Percentiles rank a stretch among this genome's conserved stretches.
Evolutionary conservation across 768 basidiomycete species (phyloP).

Genomic region (Rhodocollybia butyracea): DNA sequence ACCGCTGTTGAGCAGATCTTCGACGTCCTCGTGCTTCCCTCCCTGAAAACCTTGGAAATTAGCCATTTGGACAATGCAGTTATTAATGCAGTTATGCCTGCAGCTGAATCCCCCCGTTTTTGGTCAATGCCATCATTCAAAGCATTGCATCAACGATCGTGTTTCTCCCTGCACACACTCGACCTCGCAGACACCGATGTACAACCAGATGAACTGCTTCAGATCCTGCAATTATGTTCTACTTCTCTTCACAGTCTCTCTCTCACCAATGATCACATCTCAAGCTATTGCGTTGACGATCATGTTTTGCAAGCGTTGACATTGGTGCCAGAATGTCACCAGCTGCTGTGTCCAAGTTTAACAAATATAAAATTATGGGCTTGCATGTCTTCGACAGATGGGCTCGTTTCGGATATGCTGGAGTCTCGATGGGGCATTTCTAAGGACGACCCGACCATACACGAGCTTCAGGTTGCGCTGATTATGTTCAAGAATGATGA

Average conservation of each 20-base stretch:
- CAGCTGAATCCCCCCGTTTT: neutral
- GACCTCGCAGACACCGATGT: neutral
- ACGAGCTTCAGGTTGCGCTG: neutral
- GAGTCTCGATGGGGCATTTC: neutral
- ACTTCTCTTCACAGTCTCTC: neutral
- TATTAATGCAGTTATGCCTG: too few relatives aligned
- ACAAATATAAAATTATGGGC: neutral
- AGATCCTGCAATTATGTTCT: neutral
- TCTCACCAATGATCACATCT: neutral
- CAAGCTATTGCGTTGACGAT: neutral
- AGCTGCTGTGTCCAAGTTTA: neutral
- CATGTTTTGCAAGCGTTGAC: neutral
- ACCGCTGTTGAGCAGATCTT: neutral
- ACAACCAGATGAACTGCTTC: neutral
- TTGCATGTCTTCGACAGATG: neutral
- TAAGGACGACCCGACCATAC: too few relatives aligned
- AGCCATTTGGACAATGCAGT: too few relatives aligned
- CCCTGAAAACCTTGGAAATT: neutral
- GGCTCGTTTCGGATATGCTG: neutral
- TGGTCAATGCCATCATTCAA: neutral
- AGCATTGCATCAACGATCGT: neutral
- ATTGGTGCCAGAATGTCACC: neutral
- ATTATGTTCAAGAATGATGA: neutral
- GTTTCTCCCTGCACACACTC: neutral
- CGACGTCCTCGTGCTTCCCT: neutral